phyloP scores from a whole-genome alignment of 2,329 filamentous ascomycete genomes.

The Penicillium vulpinum region DNA sequence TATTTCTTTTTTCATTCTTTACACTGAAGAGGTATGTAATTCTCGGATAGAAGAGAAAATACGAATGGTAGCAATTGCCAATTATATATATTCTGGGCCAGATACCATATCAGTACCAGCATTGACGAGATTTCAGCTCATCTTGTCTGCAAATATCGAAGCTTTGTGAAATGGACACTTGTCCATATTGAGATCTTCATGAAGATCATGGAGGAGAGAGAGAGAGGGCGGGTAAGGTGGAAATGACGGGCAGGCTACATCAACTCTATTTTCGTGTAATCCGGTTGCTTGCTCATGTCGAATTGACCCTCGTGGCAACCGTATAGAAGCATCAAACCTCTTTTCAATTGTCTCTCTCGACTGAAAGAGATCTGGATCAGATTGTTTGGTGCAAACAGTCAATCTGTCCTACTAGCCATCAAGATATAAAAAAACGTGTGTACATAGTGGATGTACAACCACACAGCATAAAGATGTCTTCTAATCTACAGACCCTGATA shows the following conservation, averaged over 20 bases:
- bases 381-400: neutral
- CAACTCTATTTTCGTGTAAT: constrained; percentile 27
- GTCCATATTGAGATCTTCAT: neutral
- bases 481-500: constrained; percentile 5
- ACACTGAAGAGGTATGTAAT: neutral
- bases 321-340: neutral
- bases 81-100: neutral
- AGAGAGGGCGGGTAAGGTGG: constrained; percentile 2
- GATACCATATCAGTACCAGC: constrained; percentile 1
- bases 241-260: constrained; percentile 22
- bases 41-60: neutral
- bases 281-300: neutral
- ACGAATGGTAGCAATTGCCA: neutral
- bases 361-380: neutral
- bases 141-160: constrained; percentile 11
- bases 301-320: constrained; percentile 4
- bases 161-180: constrained; percentile 4
- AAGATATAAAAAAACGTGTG: neutral
- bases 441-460: neutral
- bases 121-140: neutral
- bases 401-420: neutral
- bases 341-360: neutral
- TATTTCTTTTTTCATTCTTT: neutral
- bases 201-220: neutral
- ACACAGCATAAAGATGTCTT: neutral